phyloP scores from a whole-genome alignment of 495 filamentous ascomycete genomes.

The Penicillium subrubescens region DNA sequence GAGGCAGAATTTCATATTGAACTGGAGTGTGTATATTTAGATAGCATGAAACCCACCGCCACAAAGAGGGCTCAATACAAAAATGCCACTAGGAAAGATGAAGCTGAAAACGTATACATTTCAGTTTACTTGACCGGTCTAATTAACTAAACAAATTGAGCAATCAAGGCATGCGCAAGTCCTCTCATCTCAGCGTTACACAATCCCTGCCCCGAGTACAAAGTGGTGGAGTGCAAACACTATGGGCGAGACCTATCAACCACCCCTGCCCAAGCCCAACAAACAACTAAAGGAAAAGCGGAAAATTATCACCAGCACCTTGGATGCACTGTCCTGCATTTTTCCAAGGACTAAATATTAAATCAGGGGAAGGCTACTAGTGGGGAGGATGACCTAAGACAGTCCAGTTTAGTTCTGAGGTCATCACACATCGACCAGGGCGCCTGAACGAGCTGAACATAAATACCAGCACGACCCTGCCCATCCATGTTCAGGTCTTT shows the following conservation, averaged over 20 bases:
- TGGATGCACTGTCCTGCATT: background rate
- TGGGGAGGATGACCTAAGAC: background rate
- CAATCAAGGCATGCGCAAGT: background rate
- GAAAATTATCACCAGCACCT: conserved; percentile 13
- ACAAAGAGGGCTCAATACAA: background rate
- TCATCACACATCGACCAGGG: background rate
- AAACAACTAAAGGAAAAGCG: conserved; percentile 2
- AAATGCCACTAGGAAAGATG: background rate
- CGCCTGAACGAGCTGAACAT: conserved; percentile 1
- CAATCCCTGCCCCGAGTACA: too few relatives aligned
- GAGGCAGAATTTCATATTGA: background rate
- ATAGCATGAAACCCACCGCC: background rate
- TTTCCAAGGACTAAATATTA: background rate
- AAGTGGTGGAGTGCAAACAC: background rate
- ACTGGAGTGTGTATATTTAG: background rate
- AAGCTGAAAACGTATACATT: background rate
- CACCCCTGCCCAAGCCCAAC: background rate
- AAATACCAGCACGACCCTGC: conserved; percentile 1
- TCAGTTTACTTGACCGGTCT: background rate
- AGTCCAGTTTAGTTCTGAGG: background rate
- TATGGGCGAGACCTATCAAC: background rate
- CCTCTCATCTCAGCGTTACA: too few relatives aligned
- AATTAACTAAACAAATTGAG: background rate
- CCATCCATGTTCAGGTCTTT: background rate
- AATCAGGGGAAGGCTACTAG: background rate